Percentiles rank a stretch among this genome's conserved stretches.
These are phyloP conservation scores for Leucogyrophana mollusca DNA, from an alignment of 768 basidiomycete species.

Conservation along the genomic window DNA sequence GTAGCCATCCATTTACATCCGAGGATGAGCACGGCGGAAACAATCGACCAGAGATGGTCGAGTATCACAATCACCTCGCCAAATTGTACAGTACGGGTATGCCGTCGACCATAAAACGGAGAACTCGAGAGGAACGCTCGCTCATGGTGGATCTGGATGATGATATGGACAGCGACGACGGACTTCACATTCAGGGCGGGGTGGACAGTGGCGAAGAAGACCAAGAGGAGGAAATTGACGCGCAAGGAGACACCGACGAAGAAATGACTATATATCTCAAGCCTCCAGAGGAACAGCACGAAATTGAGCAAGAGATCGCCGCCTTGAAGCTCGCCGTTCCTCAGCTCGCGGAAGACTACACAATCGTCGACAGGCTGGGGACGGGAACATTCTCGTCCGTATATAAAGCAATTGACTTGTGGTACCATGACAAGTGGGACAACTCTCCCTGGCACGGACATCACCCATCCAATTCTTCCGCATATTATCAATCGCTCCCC, in stretches of 20 bases:
- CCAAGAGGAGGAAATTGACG: slow-evolving; percentile 32
- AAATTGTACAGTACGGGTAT: slow-evolving; percentile 33
- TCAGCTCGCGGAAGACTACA: slow-evolving; percentile 64
- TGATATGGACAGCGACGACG: slow-evolving; percentile 43
- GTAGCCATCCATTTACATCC: slow-evolving; percentile 37
- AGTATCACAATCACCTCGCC: slow-evolving; percentile 53
- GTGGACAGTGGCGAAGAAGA: slow-evolving; percentile 33
- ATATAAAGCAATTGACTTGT: slow-evolving; percentile 92
- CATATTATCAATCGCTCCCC: slow-evolving; percentile 56
- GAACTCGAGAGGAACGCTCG: slow-evolving; percentile 23
- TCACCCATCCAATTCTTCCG: slow-evolving; percentile 62
- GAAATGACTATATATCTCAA: slow-evolving; percentile 58
- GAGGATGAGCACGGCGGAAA: slow-evolving; percentile 50
- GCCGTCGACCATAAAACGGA: slow-evolving; percentile 17
- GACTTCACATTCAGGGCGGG: slow-evolving; percentile 32
- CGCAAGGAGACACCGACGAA: slow-evolving; percentile 53
- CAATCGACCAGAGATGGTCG: slow-evolving; percentile 37
- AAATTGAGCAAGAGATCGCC: slow-evolving; percentile 75
- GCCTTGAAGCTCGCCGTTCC: slow-evolving; percentile 70
- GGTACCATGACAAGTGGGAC: slow-evolving; percentile 73
- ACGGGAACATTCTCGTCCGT: slow-evolving; percentile 99
- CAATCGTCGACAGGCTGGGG: slow-evolving; percentile 85
- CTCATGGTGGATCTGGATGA: slow-evolving; percentile 48
- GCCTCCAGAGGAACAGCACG: slow-evolving; percentile 63
- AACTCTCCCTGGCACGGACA: slow-evolving; percentile 71